Conservation (phyloP, 2,329 filamentous ascomycete species). For the Tricladium varicosporioides region DNA sequence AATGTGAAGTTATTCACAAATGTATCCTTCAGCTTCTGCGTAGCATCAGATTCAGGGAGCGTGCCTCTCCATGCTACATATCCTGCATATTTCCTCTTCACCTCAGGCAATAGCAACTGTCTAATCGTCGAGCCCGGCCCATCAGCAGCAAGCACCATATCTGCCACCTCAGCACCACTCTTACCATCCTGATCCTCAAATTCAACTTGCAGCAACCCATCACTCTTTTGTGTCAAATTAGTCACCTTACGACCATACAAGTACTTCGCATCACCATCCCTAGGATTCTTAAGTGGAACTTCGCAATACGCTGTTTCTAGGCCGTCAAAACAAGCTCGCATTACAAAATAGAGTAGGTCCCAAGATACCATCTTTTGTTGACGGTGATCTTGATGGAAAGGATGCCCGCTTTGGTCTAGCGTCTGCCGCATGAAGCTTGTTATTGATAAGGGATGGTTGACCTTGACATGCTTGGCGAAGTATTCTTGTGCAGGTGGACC, state of each 20-base stretch:
- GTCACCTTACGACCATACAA: constrained; percentile 12
- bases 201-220: not conserved
- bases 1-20: constrained; percentile 41
- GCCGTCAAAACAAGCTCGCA: constrained; percentile 24
- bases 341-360: constrained; percentile 17
- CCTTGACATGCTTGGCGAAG: constrained; percentile 6
- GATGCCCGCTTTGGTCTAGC: constrained; percentile 5
- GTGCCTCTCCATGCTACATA: constrained; percentile 45
- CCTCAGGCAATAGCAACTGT: constrained; percentile 8
- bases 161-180: not conserved
- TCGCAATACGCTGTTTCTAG: constrained; percentile 14
- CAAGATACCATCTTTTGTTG: constrained; percentile 18
- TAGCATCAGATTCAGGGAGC: constrained; percentile 39
- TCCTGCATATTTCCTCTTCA: constrained; percentile 24
- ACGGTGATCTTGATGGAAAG: constrained; percentile 1
- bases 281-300: not conserved
- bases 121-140: constrained; percentile 20
- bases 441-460: not conserved
- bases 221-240: not conserved
- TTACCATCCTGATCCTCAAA: constrained; percentile 1
- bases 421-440: constrained; percentile 2
- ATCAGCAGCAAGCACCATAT: constrained; percentile 21
- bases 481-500: constrained; percentile 13
- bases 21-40: constrained; percentile 33
- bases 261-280: constrained; percentile 18